Evolutionary conservation across 805 yeast genomes (phyloP).

Genomic region (Zygotorulaspora danielsina): DNA sequence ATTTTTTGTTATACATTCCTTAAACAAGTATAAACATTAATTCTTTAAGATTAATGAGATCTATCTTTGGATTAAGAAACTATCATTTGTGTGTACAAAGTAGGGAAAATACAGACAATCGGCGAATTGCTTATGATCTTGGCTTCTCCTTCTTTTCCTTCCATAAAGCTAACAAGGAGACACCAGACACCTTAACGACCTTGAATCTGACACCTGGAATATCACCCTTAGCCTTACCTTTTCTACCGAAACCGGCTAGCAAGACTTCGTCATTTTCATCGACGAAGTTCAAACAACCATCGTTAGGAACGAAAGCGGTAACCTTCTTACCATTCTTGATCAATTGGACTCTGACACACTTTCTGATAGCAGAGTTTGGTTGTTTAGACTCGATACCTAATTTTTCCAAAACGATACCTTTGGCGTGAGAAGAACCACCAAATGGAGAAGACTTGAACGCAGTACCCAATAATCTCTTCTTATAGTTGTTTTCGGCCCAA

Average conservation of each 20-base stretch:
- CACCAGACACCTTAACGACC: slow-evolving; percentile 99
- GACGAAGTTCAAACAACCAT: slow-evolving; percentile 99
- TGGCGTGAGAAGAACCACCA: slow-evolving; percentile 99
- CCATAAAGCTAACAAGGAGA: slow-evolving; percentile 98
- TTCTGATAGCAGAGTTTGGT: slow-evolving; percentile 99
- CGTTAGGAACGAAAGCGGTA: slow-evolving; percentile 99
- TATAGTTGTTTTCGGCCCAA: slow-evolving; percentile 99
- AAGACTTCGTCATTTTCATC: slow-evolving; percentile 99
- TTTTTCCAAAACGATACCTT: slow-evolving; percentile 99
- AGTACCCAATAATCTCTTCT: slow-evolving; percentile 98
- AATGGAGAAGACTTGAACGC: slow-evolving; percentile 99
- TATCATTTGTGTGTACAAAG: slow-evolving; percentile 4
- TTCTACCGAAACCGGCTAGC: slow-evolving; percentile 99
- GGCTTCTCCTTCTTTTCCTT: slow-evolving; percentile 99
- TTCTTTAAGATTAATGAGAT: slow-evolving; percentile 1
- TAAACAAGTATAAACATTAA: slow-evolving; percentile 6
- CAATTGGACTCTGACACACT: slow-evolving; percentile 99
- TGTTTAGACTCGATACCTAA: slow-evolving; percentile 99
- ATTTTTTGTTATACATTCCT: slow-evolving; percentile 12
- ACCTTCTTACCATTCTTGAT: slow-evolving; percentile 99
- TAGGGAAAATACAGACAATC: slow-evolving; percentile 12
- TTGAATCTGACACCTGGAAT: slow-evolving; percentile 99
- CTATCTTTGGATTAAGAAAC: slow-evolving; percentile 4
- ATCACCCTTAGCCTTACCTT: slow-evolving; percentile 99
- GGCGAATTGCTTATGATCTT: slow-evolving; percentile 68